Base-by-base conservation (phyloP, 371 early-diverging fungal species). In the Mortierella sp. region DNA sequence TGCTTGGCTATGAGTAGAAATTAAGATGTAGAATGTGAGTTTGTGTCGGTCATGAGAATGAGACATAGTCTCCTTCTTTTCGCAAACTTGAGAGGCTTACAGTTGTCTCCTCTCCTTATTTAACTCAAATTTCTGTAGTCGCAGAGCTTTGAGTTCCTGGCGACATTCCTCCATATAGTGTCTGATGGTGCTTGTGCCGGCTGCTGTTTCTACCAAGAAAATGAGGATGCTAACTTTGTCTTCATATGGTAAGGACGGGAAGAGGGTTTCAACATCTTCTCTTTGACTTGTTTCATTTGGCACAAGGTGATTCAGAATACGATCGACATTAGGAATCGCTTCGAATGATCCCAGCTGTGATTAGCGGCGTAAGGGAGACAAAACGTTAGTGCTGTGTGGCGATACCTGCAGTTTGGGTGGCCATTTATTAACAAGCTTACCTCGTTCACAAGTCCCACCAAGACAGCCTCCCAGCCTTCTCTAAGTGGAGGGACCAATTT, bases 81-180 rank as follows among this genome's bases (percentile, higher is more conserved):
- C 16, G 2, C 36, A 38, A 2, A 28, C 11, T 50, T 19, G n/a
- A 9, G 38, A 24, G 15, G 41, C 74, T 78, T 70, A 78, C 83
- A 78, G 38, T 38, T 64, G 71, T 63, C 87, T 90, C 24, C 86
- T 76, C 59, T 94, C 93, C 72, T 90, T 88, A 62, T 89, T 90
- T 28, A 92, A 57, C 19, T 94, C 94, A n/a, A 91, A 82, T 58
- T 89, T 86, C 77, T 87, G 92, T 64, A 89, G 86, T 65, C 91
- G 84, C 28, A 93, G 85, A 43, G 87, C 91, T 2, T 89, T 88
- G 62, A 90, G 74, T n/a, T 88, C 85, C 41, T 93, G 91, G 47
- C 91, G 88, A 60, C 93, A 92, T 64, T 89, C 81, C 40, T 91
- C 93, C 84, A 94, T 88, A 73, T 90, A 93, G 28, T 64, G 67